A percentile compares a stretch with the other conserved stretches of the same genome.
Evolutionary conservation across 2,329 filamentous ascomycete species (phyloP).

Genomic region (Chrysoporthe puriensis): DNA sequence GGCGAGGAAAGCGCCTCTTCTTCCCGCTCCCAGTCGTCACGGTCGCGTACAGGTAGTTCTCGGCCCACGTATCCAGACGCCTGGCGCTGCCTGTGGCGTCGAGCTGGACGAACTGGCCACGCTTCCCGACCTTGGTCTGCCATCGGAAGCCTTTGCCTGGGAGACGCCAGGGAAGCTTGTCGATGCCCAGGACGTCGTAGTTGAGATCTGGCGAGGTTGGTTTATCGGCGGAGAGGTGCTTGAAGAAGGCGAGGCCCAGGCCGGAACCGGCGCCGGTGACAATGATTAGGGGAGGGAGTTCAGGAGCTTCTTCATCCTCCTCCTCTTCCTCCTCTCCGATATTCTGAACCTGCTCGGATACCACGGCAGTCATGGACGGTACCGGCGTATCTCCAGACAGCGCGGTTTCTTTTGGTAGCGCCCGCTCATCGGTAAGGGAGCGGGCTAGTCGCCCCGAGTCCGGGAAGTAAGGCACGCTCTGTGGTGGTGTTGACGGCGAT

Average conservation of each 20-base stretch:
- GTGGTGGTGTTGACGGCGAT: neutral
- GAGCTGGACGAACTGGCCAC: conserved; percentile 18
- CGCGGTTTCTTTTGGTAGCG: neutral
- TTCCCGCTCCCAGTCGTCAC: neutral
- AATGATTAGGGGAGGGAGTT: conserved; percentile 16
- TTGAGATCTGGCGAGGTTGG: conserved; percentile 37
- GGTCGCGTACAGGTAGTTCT: conserved; percentile 15
- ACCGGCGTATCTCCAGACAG: neutral
- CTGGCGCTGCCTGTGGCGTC: conserved; percentile 19
- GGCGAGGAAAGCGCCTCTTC: conserved; percentile 1
- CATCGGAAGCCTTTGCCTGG: conserved; percentile 7
- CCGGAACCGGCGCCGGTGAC: conserved; percentile 24
- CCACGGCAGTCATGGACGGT: neutral
- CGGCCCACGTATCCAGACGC: conserved; percentile 15
- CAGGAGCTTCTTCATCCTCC: conserved; percentile 6
- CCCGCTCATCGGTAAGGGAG: neutral
- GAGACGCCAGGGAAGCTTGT: conserved; percentile 20
- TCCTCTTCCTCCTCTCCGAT: neutral
- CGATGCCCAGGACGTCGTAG: conserved; percentile 26
- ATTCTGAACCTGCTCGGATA: neutral
- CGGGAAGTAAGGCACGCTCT: neutral
- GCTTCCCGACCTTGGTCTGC: conserved; percentile 11
- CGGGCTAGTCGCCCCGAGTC: neutral
- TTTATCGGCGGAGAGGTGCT: conserved; percentile 14
- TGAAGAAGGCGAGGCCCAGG: conserved; percentile 26